These are phyloP conservation scores for Phytophthora macrochlamydospora DNA, from an alignment of 352 stramenopile species.

Conservation along the genomic window DNA sequence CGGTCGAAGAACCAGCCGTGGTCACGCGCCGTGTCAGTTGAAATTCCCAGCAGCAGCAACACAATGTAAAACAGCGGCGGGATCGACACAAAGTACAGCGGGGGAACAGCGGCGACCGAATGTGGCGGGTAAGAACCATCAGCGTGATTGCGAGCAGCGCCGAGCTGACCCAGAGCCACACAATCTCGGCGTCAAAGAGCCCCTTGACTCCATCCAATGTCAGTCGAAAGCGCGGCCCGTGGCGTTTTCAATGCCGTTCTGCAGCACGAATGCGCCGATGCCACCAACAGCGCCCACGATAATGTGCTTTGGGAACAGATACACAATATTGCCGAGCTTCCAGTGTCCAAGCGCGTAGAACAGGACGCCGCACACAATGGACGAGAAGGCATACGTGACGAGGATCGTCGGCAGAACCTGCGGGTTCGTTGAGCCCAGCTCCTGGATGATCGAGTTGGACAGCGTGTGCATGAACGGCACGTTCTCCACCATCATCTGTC, in stretches of 20 bases:
- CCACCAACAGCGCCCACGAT: conserved; percentile 95
- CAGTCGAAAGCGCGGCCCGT: conserved; percentile 72
- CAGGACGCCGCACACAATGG: conserved; percentile 85
- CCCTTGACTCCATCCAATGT: conserved; percentile 50
- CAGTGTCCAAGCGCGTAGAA: conserved; percentile 92
- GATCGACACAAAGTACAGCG: conserved; percentile 85
- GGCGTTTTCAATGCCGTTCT: conserved; percentile 87
- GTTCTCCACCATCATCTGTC: conserved; percentile 96
- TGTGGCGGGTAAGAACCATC: conserved; percentile 56
- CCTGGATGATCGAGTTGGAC: conserved; percentile 82
- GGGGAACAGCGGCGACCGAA: conserved; percentile 74
- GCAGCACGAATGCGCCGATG: conserved; percentile 89
- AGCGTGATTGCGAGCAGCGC: conserved; percentile 57
- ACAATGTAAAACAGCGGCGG: conserved; percentile 76
- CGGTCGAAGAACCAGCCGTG: conserved; percentile 81
- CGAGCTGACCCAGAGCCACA: conserved; percentile 77
- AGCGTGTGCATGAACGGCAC: conserved; percentile 95
- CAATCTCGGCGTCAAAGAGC: conserved; percentile 51
- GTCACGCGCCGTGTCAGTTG: conserved; percentile 56
- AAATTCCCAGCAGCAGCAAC: conserved; percentile 57
- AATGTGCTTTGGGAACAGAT: conserved; percentile 95
- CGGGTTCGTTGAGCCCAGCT: conserved; percentile 74
- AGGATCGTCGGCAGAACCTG: conserved; percentile 91
- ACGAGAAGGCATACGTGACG: conserved; percentile 90
- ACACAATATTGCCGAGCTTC: conserved; percentile 91